Percentiles rank a stretch among this genome's conserved stretches.
These are phyloP conservation scores for Clarireedia paspali DNA, from an alignment of 2,329 filamentous ascomycete species.

Conservation along the genomic window DNA sequence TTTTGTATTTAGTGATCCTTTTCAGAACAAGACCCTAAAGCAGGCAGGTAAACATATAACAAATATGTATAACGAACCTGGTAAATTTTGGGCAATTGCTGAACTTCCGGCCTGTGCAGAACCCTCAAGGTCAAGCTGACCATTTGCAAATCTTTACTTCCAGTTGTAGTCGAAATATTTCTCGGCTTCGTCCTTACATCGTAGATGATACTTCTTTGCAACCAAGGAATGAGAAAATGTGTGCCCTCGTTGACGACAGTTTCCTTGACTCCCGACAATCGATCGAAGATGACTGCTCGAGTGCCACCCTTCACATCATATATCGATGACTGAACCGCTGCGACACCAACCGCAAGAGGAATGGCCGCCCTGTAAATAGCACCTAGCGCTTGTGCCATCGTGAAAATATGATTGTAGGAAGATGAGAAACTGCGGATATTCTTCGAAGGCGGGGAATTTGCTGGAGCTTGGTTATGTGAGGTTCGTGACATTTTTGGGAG, in stretches of 20 bases:
- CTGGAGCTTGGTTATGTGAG: constrained; percentile 2
- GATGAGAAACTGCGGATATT: constrained; percentile 8
- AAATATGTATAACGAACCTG: constrained; percentile 56
- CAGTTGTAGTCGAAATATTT: constrained; percentile 95
- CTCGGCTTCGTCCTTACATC: constrained; percentile 96
- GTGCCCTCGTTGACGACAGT: constrained; percentile 90
- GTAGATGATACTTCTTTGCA: constrained; percentile 90
- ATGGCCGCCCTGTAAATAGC: constrained; percentile 62
- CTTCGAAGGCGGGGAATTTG: constrained; percentile 6
- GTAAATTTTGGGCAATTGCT: constrained; percentile 93
- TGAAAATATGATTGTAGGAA: constrained; percentile 14
- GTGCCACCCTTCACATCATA: constrained; percentile 97
- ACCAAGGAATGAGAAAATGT: constrained; percentile 91
- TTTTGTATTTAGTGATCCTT: background rate
- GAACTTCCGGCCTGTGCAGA: constrained; percentile 87
- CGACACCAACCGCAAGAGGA: constrained; percentile 61
- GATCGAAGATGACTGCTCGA: constrained; percentile 96
- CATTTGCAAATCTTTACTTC: constrained; percentile 99
- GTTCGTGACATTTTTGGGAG: constrained; percentile 20
- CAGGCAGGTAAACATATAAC: background rate
- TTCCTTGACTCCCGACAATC: constrained; percentile 86
- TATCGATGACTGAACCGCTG: constrained; percentile 68
- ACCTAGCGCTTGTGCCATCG: constrained; percentile 47
- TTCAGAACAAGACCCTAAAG: background rate
- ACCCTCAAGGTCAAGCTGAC: constrained; percentile 96